Base-by-base conservation (phyloP, 73 alveolate genomes). In the Breviolum minutum region DNA sequence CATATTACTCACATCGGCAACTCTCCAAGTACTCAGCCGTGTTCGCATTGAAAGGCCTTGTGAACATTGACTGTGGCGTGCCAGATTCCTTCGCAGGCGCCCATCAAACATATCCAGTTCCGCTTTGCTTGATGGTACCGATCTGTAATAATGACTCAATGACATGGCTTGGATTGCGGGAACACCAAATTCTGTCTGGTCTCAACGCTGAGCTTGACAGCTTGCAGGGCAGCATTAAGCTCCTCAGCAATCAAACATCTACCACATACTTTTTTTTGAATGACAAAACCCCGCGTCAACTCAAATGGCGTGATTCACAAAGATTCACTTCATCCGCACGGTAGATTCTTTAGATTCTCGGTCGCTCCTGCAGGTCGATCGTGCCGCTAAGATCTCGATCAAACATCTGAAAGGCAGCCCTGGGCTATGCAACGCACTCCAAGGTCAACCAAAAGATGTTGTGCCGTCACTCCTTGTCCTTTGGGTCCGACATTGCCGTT, bases 331-430 rank as follows among this genome's bases (percentile, higher is more conserved):
- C n/a, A 70, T 70, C 29, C 22, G n/a, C n/a, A n/a, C 20, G 5
- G 27, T 76, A 2, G 8, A 76, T 19, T 19, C 8, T 8, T 20
- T 60, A 77, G 87, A 61, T 40, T 40, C 54, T 40, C 3, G 54
- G 54, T 40, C 54, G 27, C 87, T 40, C 98, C 98, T 92, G 98
- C 40, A 92, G 20, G 81, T 92, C 98, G 54, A 92, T 92, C 5
- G 98, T 92, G 66, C 98, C 98, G 30, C 98, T 92, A 17, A 74
- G 81, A 81, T 92, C 98, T 16, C 73, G 71, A 48, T 92, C 98
- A 32, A 92, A 92, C 90, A 92, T 92, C 91, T 92, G 98, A 80
- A 92, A 92, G 60, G 98, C 98, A 30, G 98, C 98, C 98, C 98
- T 92, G 30, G 24, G 87, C 22, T 40, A 40, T 40, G 54, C 54